Base-by-base conservation (phyloP, 495 filamentous ascomycete genomes). In the Talaromyces thailandensis region DNA sequence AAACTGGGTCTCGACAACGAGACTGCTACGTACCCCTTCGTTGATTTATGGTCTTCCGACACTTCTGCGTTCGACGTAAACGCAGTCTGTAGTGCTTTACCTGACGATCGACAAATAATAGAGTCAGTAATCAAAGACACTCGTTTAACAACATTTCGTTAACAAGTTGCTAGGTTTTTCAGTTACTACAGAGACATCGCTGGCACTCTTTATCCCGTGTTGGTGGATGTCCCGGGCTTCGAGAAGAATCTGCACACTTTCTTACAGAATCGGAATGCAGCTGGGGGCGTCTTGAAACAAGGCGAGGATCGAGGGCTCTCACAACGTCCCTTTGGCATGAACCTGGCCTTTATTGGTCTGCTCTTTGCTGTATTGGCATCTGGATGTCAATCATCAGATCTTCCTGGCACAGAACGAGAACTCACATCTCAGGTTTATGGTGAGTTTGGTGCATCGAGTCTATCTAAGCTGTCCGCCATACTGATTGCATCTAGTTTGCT, bases 1-100 rank as follows among this genome's bases (percentile, higher is more conserved):
- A 86, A 93, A 21, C 83, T 95, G 43, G 91, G 89, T 18, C 76
- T 95, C 56, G 90, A 91, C 64, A 92, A 91, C 65, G 88, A 91
- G 57, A 80, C 81, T 23, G 87, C 87, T 16, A 87, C 88, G 43
- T 95, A 93, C 69, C 91, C 91, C 7, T 87, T 95, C 63, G 81
- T 85, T 16, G 83, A 85, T 68, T 72, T 86, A 28, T 86, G 83
- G 83, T 77, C 81, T 6, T 82, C 81, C 0, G 81, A 84, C 67
- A 89, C 89, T 66, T 88, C 83, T 7, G 80, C 85, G 4, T 82
- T 85, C 25, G 85, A 91, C 66, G 84, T 91, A 21, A 83, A 86
- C 60, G 84, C 83, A 40, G 80, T 93, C 12, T 86, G 86, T 25
- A 79, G 77, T 43, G 86, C 90, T 52, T 81, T 95, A 59, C 86